Evolutionary conservation across 1,284 basidiomycete genomes (phyloP), one percentile per base, ranked within the genome.

Genomic region (Phlebopus sp.): DNA sequence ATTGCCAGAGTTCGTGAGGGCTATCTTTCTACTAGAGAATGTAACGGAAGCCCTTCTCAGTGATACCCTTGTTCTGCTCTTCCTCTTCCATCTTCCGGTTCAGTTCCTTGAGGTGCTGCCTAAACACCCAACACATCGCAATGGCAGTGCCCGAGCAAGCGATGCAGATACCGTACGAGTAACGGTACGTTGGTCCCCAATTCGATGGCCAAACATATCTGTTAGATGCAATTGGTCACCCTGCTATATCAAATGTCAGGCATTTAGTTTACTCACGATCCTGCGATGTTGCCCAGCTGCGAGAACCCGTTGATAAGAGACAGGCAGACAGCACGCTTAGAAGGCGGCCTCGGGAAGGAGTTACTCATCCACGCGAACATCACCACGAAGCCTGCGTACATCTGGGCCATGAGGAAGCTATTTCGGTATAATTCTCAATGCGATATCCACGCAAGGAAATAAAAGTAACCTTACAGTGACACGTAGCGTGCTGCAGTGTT

Each of bases 361-460:
- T 81, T 84, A 58, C 74, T 79, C 51, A 82, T 72, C 86, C 86
- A 90, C 5, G 84, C 74, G 47, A 74, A 75, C 57, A 84, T 75
- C 47, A 78, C 75, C 48, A 84, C 75, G 62, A 80, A 81, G 2
- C 78, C 83, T n/a, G 82, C 77, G 55, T 86, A 86, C 9, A 79
- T 79, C 57, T 85, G 83, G 7, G 84, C 83, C 82, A 86, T 82
- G 51, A 87, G 66, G 69, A 89, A 86, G 25, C 80, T 83, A 52
- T 4, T n/a, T 25, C 37, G 30, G 48, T 29, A 30, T 31, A 34
- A 10, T 29, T 32, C 15, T 52, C 25, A 55, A 35, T 19, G 18
- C 37, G 15, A n/a, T 38, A 15, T 34, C 13, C 35, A 44, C 27
- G 27, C 37, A 46, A 44, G 47, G 30, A 47, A 52, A 25, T 37